These are phyloP conservation scores for Zostera marina DNA, from an alignment of 116 monocot species.

Conservation along the genomic window DNA sequence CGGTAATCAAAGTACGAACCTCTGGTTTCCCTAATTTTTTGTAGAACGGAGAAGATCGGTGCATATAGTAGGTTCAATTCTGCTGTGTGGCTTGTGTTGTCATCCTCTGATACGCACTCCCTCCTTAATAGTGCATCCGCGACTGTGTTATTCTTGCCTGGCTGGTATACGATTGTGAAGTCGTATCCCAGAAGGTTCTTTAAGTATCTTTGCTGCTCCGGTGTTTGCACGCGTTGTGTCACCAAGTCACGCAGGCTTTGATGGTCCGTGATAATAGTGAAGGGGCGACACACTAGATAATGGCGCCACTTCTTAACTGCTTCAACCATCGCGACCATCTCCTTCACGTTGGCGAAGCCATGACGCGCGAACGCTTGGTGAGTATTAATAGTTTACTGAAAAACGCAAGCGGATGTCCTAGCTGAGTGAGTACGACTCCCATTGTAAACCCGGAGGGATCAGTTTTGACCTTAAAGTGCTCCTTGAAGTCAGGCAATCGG, in stretches of 20 bases:
- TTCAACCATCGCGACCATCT: background rate
- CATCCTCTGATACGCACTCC: no score
- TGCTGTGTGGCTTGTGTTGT: no score
- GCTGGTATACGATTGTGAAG: background rate
- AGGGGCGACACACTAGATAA: background rate
- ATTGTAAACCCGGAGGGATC: background rate
- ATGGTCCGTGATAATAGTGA: background rate
- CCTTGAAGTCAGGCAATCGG: background rate
- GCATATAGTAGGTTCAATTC: no score
- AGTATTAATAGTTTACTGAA: background rate
- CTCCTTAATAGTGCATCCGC: background rate
- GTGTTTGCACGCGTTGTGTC: background rate
- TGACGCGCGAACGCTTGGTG: no score
- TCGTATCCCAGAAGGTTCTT: background rate
- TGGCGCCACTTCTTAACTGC: conserved; percentile 3
- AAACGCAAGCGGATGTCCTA: background rate
- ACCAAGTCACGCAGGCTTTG: background rate
- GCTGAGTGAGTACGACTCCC: background rate
- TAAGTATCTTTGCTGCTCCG: background rate
- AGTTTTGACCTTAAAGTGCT: background rate
- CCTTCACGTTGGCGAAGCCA: background rate
- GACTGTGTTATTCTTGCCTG: background rate
- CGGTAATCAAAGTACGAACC: no score
- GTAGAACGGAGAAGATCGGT: no score
- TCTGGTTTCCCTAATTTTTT: no score